These are phyloP conservation scores for Lactarius pseudohatsudake DNA, from an alignment of 768 basidiomycete species.

Conservation along the genomic window DNA sequence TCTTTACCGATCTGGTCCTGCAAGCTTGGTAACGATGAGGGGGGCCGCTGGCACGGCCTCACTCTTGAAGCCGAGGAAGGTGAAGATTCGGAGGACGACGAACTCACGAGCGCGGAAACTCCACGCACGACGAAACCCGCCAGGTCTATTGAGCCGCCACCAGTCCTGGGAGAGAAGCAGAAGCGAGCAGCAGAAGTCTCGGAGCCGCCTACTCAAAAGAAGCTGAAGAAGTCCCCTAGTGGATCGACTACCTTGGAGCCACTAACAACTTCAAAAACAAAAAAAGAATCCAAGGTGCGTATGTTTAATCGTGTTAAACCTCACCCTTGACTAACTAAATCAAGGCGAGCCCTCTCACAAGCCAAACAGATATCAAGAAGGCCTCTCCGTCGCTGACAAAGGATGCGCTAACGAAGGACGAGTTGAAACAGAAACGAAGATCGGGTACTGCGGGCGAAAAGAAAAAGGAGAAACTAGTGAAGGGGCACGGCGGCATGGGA, in stretches of 20 bases:
- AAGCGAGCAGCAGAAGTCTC: slow-evolving; percentile 42
- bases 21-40: slow-evolving; percentile 58
- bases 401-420: slow-evolving; percentile 39
- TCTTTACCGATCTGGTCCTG: slow-evolving; percentile 92
- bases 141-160: slow-evolving; percentile 16
- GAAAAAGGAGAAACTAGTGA: slow-evolving; percentile 53
- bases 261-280: background rate
- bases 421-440: slow-evolving; percentile 54
- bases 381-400: slow-evolving; percentile 19
- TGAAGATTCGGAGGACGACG: background rate
- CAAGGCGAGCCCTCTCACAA: background rate
- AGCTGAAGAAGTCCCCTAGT: slow-evolving; percentile 6
- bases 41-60: slow-evolving; percentile 60
- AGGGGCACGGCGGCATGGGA: slow-evolving; percentile 41
- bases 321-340: background rate
- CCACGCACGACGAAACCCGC: background rate
- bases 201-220: slow-evolving; percentile 35
- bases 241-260: background rate
- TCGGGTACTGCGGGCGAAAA: slow-evolving; percentile 45
- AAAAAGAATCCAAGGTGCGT: background rate
- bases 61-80: slow-evolving; percentile 30
- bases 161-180: slow-evolving; percentile 35
- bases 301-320: background rate
- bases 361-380: slow-evolving; percentile 29
- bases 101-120: background rate